Percentiles rank a stretch among this genome's conserved stretches.
Conservation (phyloP, 306 rosid genomes). For the Vigna hirtella region DNA sequence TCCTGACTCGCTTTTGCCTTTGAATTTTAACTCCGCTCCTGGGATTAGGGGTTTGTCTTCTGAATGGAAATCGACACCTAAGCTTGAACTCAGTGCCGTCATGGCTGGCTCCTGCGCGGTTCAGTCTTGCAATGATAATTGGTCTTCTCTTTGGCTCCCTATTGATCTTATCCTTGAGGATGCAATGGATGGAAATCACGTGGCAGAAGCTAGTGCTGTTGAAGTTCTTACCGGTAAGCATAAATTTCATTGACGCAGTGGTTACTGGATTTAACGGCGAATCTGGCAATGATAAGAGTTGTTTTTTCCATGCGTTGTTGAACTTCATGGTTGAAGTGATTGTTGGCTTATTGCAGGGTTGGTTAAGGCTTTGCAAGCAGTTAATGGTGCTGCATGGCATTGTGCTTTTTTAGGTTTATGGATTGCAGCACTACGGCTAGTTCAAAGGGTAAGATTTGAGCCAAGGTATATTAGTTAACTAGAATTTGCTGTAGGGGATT, state of each 20-base stretch:
- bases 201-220: constrained; percentile 77
- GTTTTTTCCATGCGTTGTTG: not conserved
- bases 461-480: constrained; percentile 17
- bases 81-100: constrained; percentile 65
- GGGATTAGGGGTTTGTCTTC: constrained; percentile 51
- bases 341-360: constrained; percentile 61
- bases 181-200: constrained; percentile 93
- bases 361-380: constrained; percentile 80
- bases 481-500: constrained; percentile 7
- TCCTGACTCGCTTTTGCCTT: constrained; percentile 65
- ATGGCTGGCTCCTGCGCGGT: constrained; percentile 67
- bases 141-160: constrained; percentile 90
- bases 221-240: constrained; percentile 51
- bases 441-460: constrained; percentile 78
- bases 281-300: not conserved
- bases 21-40: constrained; percentile 57
- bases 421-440: constrained; percentile 91
- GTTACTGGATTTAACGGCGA: not conserved
- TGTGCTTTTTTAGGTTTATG: constrained; percentile 90
- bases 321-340: not conserved
- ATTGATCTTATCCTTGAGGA: constrained; percentile 94
- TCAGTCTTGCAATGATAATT: constrained; percentile 66
- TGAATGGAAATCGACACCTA: constrained; percentile 65
- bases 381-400: constrained; percentile 89
- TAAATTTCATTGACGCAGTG: not conserved